These are phyloP conservation scores for Phyllosticta citribraziliensis DNA, from an alignment of 2,329 filamentous ascomycete genomes.

Conservation along the genomic window DNA sequence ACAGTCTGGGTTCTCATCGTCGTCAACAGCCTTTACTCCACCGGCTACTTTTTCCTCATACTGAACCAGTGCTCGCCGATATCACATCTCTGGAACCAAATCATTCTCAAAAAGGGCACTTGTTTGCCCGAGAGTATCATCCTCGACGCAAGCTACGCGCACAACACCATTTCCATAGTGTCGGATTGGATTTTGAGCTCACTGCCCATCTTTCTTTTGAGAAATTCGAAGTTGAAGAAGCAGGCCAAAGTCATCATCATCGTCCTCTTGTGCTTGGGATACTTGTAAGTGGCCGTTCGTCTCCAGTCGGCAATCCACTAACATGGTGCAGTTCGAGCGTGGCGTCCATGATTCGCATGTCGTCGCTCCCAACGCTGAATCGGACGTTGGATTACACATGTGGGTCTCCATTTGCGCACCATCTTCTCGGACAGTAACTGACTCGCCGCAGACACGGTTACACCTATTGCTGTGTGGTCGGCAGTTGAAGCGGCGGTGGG, in stretches of 20 bases:
- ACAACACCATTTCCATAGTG: conserved; percentile 3
- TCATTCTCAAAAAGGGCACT: not conserved
- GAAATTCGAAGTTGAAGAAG: not conserved
- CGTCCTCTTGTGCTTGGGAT: not conserved
- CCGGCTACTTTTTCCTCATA: conserved; percentile 1
- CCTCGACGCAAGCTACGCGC: conserved; percentile 1
- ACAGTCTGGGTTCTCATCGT: not conserved
- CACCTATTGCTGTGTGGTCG: not conserved
- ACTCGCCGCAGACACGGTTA: not conserved
- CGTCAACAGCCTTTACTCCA: not conserved
- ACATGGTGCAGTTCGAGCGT: not conserved
- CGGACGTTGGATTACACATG: conserved; percentile 1
- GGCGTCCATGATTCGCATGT: conserved; percentile 1
- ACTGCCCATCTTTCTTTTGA: conserved; percentile 3
- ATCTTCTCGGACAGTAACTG: not conserved
- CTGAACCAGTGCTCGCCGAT: conserved; percentile 2
- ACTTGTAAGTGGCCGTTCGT: not conserved
- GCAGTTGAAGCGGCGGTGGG: conserved; percentile 1
- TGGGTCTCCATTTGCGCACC: not conserved
- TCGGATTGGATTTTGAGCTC: conserved; percentile 1
- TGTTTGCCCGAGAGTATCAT: not conserved
- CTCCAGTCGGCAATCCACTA: not conserved
- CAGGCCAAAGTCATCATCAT: not conserved
- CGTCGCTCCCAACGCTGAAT: not conserved
- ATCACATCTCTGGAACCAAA: not conserved